Base-by-base conservation (phyloP, 2,329 filamentous ascomycete genomes). In the Trichoderma simmonsii region DNA sequence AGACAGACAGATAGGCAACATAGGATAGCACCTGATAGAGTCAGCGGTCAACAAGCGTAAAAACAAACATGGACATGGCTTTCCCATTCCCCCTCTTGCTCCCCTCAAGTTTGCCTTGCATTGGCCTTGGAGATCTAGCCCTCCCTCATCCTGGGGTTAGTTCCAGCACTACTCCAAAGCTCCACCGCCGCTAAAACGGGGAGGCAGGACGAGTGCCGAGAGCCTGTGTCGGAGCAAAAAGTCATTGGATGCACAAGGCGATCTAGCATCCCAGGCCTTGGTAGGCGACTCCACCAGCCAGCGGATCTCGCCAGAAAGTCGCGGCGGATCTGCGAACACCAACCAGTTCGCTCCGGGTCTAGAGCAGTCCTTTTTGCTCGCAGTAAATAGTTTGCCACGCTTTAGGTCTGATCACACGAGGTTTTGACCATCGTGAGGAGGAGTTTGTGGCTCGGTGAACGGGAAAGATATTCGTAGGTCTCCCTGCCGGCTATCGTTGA, bases 191-290 rank as follows among this genome's bases (percentile, higher is more conserved):
- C 66, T 62, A 61, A 59, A 11, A 43, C 34, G 64, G 64, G 54
- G 64, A 67, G 57, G 36, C 21, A n/a, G 26, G 7, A 28, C 56
- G 57, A 70, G 67, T 70, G 67, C 67, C 67, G 67, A 70, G n/a
- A 48, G 57, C 39, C 39, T 34, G 32, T 28, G n/a, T 66, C 30
- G 28, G 39, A 18, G 39, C 57, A 54, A 62, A 62, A 62, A 60
- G 56, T 26, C 26, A 70, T 62, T 62, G 67, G 57, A 62, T 57
- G 21, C 24, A 48, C 26, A 36, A 60, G 54, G 39, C 56, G 57
- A 70, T 69, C 54, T 61, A 69, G 66, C 36, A 57, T 57, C 64
- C 51, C 43, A 36, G 21, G 51, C 32, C 64, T 59, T 28, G 24
- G 34, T 28, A 43, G 48, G 34, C 28, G 15, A 67, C 67, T 54